Evolutionary conservation across 306 rosid species (phyloP), one percentile per base, ranked within the genome.

Genomic region (Cicer judaicum): DNA sequence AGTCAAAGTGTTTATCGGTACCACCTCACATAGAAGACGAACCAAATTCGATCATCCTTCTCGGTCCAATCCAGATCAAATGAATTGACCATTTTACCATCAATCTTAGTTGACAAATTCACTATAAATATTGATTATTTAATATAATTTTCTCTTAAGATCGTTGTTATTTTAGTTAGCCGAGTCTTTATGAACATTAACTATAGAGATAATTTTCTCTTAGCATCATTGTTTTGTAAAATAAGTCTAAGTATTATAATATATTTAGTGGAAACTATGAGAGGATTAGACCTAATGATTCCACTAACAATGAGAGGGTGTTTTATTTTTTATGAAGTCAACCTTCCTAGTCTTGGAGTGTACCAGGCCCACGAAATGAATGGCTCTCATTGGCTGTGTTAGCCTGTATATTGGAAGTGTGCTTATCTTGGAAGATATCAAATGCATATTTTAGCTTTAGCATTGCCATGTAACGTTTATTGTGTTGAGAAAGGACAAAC

Each of bases 121-220:
- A 29, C 36, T 29, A 4, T 3, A 29, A 29, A 29, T 29, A 29
- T 29, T 29, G 4, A 29, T 5, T 29, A 3, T 29, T 29, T 29
- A 3, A 1, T 18, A 18, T 18, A 3, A 29, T 3, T 29, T 29
- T 29, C 0, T 29, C 1, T 29, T 29, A 29, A 29, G 1, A 29
- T 29, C 5, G 5, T 0, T 29, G 36, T 29, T 29, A 3, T 29
- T 4, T 29, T 29, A 29, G 36, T 29, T 29, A 29, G 13, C 13
- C 59, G 75, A 46, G 74, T 72, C 46, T 29, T 73, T 44, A 44
- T 78, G 70, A 70, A 64, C 21, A 24, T 36, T 38, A 15, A 54
- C 61, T 18, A 16, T 15, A 11, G 2, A 7, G 11, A 24, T 57
- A 24, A 67, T 63, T 61, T 60, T 74, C 73, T 43, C 52, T 24